phyloP scores from a whole-genome alignment of 805 yeast species.

The Candida mattraensis region DNA sequence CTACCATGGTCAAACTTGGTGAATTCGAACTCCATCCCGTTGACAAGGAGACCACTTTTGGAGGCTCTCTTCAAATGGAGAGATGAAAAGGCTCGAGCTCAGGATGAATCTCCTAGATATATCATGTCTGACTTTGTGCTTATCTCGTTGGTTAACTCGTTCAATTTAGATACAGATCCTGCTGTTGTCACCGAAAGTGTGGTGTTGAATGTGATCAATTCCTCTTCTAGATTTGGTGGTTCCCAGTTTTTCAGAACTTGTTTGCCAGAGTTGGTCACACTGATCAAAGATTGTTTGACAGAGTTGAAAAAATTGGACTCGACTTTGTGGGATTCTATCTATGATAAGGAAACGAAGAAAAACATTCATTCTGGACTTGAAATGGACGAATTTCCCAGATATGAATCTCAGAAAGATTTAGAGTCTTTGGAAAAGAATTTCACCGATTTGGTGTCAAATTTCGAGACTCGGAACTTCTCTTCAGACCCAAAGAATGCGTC shows the following conservation, averaged over 20 bases:
- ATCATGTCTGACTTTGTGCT: constrained; percentile 81
- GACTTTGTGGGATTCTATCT: constrained; percentile 33
- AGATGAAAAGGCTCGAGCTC: constrained; percentile 67
- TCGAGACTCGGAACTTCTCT: constrained; percentile 6
- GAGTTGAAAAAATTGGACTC: constrained; percentile 38
- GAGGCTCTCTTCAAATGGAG: constrained; percentile 77
- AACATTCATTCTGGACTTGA: no score
- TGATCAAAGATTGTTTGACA: constrained; percentile 46
- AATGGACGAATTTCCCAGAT: no score
- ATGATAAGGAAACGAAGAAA: constrained; percentile 22
- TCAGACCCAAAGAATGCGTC: neutral
- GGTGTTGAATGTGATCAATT: constrained; percentile 48
- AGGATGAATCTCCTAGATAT: constrained; percentile 83
- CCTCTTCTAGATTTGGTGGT: constrained; percentile 46
- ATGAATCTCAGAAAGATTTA: constrained; percentile 21
- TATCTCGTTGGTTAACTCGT: constrained; percentile 47
- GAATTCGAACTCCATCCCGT: constrained; percentile 62
- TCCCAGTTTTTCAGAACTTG: constrained; percentile 46
- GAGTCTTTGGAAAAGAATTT: constrained; percentile 23
- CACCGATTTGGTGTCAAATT: constrained; percentile 22
- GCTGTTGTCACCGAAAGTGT: constrained; percentile 55
- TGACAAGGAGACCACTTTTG: constrained; percentile 52
- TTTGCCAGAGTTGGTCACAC: constrained; percentile 56
- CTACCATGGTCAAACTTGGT: constrained; percentile 67
- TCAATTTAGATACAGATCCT: constrained; percentile 35